Percentiles rank a stretch among this genome's conserved stretches.
These are phyloP conservation scores for Oenanthe javanica DNA, from an alignment of 140 eudicot species.

Conservation along the genomic window DNA sequence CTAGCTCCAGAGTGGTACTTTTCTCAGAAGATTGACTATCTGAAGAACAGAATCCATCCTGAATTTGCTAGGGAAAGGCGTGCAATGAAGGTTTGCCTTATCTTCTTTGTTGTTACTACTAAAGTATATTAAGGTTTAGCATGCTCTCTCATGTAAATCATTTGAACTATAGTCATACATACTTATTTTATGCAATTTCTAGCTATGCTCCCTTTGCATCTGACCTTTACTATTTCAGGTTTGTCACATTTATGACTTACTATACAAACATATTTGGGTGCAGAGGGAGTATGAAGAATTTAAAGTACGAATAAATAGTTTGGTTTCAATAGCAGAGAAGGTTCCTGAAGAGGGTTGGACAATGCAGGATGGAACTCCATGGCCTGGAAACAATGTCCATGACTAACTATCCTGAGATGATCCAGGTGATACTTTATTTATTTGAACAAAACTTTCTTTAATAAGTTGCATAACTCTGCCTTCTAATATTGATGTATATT, in stretches of 20 bases:
- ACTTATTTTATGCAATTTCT: background rate
- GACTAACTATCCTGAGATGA: slow-evolving; percentile 14
- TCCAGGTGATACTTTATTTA: background rate
- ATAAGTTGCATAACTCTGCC: background rate
- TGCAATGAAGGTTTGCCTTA: slow-evolving; percentile 8
- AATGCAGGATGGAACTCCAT: slow-evolving; percentile 10
- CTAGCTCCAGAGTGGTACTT: slow-evolving; percentile 14
- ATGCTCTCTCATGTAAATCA: background rate
- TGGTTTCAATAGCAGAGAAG: slow-evolving; percentile 8
- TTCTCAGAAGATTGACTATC: slow-evolving; percentile 6
- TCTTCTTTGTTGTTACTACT: background rate
- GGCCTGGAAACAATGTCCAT: slow-evolving; percentile 5
- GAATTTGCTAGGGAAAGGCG: slow-evolving; percentile 3
- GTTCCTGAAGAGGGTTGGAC: slow-evolving; percentile 10
- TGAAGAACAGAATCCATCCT: slow-evolving; percentile 3
- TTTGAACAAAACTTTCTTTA: background rate
- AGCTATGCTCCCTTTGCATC: background rate
- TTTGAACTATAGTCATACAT: background rate
- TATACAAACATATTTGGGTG: background rate
- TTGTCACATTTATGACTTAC: background rate
- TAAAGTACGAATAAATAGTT: slow-evolving; percentile 11
- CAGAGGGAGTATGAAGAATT: slow-evolving; percentile 14
- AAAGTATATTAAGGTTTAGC: background rate
- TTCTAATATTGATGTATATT: background rate
- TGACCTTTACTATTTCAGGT: background rate